Conservation (phyloP, 2,329 filamentous ascomycete genomes). For the Stagonosporopsis rhizophila region DNA sequence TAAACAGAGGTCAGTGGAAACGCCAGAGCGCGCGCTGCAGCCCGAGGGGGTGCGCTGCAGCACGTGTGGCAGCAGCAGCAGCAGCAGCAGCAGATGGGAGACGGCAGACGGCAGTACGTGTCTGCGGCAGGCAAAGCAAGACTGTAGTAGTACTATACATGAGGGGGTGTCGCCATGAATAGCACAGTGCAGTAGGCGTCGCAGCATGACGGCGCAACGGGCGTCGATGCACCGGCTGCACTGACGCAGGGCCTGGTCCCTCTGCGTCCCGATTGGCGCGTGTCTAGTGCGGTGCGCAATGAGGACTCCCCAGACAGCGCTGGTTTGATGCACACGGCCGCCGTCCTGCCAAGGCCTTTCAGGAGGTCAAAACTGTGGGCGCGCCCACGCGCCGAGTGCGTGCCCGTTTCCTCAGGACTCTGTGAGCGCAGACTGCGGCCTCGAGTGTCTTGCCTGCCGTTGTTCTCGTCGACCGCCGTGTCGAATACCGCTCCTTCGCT, state of each 20-base stretch:
- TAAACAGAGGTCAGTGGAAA: conserved; percentile 25
- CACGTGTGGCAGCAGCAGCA: no score
- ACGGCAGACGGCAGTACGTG: no score
- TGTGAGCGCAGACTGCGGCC: conserved; percentile 20
- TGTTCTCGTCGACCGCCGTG: conserved; percentile 15
- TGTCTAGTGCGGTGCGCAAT: conserved; percentile 16
- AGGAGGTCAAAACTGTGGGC: conserved; percentile 31
- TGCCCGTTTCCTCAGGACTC: conserved; percentile 17
- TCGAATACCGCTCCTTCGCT: conserved; percentile 43
- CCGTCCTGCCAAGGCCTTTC: conserved; percentile 32
- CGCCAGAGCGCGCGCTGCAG: conserved; percentile 11
- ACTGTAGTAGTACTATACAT: no score
- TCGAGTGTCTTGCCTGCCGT: conserved; percentile 6
- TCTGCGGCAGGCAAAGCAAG: no score
- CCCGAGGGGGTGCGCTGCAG: no score
- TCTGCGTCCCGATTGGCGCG: conserved; percentile 28
- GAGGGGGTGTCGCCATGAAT: no score
- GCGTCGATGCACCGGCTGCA: no score
- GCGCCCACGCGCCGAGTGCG: conserved; percentile 19
- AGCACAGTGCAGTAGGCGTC: no score
- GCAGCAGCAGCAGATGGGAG: no score
- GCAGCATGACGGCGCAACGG: conserved; percentile 21
- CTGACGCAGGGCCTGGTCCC: conserved; percentile 31
- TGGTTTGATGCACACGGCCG: conserved; percentile 24
- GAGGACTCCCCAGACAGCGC: conserved; percentile 30